These are phyloP conservation scores for Aphanomyces cochlioides DNA, from an alignment of 352 stramenopile species.

Conservation along the genomic window DNA sequence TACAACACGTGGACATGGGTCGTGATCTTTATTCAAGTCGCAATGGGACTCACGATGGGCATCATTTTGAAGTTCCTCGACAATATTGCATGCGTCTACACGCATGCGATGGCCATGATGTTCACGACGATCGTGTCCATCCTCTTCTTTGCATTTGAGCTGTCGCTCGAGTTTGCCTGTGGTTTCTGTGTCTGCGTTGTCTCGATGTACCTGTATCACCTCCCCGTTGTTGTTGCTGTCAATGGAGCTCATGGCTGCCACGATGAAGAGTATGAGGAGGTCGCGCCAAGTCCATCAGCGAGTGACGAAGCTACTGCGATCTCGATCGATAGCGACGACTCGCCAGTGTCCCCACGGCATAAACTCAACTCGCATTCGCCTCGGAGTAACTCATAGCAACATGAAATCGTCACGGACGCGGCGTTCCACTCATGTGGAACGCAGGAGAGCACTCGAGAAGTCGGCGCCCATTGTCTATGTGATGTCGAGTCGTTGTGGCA, in stretches of 20 bases:
- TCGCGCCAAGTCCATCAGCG: constrained; percentile 12
- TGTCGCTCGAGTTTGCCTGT: constrained; percentile 79
- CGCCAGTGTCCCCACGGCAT: too few species aligned
- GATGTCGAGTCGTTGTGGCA: not conserved
- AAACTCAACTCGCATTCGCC: too few species aligned
- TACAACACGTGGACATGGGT: constrained; percentile 79
- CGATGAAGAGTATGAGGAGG: constrained; percentile 21
- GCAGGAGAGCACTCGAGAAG: too few species aligned
- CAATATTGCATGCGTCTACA: constrained; percentile 86
- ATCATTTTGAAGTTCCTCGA: constrained; percentile 86
- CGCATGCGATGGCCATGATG: constrained; percentile 85
- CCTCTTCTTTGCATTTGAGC: constrained; percentile 79
- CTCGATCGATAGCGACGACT: not conserved
- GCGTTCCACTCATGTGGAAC: too few species aligned
- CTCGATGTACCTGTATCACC: constrained; percentile 86
- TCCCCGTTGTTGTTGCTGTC: not conserved
- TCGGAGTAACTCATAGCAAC: too few species aligned
- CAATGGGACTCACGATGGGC: constrained; percentile 70
- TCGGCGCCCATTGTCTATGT: not conserved
- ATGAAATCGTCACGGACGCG: too few species aligned
- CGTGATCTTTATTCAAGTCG: constrained; percentile 69
- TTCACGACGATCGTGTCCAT: constrained; percentile 85
- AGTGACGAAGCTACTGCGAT: not conserved
- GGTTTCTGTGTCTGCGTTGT: constrained; percentile 73
- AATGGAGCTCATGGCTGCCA: not conserved